phyloP scores from a whole-genome alignment of 345 rosid genomes.

The Ceriops decandra region DNA sequence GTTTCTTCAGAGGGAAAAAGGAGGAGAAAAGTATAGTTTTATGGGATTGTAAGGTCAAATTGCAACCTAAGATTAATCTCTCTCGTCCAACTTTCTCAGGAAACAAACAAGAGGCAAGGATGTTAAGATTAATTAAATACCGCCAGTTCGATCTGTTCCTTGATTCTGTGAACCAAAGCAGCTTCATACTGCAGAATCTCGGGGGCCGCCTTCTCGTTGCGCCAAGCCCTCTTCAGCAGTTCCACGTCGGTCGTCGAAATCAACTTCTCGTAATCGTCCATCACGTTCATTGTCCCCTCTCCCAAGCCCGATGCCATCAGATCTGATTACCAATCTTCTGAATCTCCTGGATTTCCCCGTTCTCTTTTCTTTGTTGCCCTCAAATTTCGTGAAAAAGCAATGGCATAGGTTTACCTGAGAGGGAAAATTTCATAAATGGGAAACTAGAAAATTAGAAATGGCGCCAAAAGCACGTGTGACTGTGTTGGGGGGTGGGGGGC shows the following conservation, averaged over 20 bases:
- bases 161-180: conserved; percentile 48
- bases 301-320: conserved; percentile 29
- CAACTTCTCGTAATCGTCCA: conserved; percentile 53
- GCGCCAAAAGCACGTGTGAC: conserved; percentile 4
- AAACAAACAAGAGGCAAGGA: not conserved
- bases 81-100: not conserved
- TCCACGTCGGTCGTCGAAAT: conserved; percentile 66
- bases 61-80: no score
- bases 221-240: conserved; percentile 68
- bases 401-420: not conserved
- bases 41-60: no score
- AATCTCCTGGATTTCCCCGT: not conserved
- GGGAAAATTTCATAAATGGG: not conserved
- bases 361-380: not conserved
- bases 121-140: conserved; percentile 18
- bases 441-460: not conserved
- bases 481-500: not conserved
- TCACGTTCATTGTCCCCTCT: conserved; percentile 13
- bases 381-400: no score
- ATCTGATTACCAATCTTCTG: conserved; percentile 26
- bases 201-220: conserved; percentile 93
- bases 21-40: no score
- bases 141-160: conserved; percentile 59
- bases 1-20: no score
- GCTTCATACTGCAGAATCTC: conserved; percentile 64